Base-by-base conservation (phyloP, 768 basidiomycete genomes). In the Chalciporus pseudorubinellus region DNA sequence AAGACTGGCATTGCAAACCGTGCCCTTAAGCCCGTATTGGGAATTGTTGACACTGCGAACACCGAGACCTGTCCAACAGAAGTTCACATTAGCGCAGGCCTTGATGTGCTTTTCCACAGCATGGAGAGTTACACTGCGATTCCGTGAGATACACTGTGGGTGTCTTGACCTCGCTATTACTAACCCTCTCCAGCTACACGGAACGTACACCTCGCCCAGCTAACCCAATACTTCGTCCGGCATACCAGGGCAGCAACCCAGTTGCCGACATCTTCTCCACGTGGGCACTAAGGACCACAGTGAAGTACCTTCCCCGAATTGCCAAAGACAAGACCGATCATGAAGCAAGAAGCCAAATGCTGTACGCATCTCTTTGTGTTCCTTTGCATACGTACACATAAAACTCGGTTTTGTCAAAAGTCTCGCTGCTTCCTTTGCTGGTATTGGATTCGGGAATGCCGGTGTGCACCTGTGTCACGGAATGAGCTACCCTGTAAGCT, bases 1-100 rank as follows among this genome's bases (percentile, higher is more conserved):
- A 98, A 98, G 77, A 98, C 95, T 13, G 95, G 95, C 39, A 98
- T 98, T 59, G 88, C 95, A 0, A 93, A 80, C 63, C 83, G 95
- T 33, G 92, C 94, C 4, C 72, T 98, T 72, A 92, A 95, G 56
- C 95, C 95, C 0, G 78, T 85, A 2, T 77, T 98, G 20, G 95
- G 92, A 26, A 82, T 93, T 57, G 84, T 85, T 26, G 95, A 98
- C 63, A 88, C 92, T 2, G 77, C 84, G 57, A 97, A 95, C 73
- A 98, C 95, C 2, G 89, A 89, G 56, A 84, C 82, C 6, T 98
- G 95, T 67, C 90, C 95, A 3, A 85, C 83, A n/a, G 85, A 86
- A 46, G 86, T 98, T 10, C 92, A 97, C 62, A 93, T 98, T 60
- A 90, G 89, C 54, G 80, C 93, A n/a, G 95, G 95, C 3, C 77